Conservation (phyloP, 1,284 basidiomycete genomes). For the Butyriboletus appendiculatus region DNA sequence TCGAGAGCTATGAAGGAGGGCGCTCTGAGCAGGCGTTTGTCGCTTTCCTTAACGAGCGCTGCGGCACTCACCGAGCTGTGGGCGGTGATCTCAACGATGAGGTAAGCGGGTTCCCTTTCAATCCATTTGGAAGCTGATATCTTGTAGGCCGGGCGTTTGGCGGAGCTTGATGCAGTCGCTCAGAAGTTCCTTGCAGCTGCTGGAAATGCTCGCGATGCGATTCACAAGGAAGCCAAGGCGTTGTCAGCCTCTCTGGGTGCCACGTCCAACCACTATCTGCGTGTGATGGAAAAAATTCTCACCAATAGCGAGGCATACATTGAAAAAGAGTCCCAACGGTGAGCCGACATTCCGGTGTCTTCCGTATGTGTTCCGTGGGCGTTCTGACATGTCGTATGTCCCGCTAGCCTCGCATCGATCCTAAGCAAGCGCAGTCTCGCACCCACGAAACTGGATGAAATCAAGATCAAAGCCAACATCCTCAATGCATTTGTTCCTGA, state of each 20-base stretch:
- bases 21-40: constrained; percentile 74
- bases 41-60: constrained; percentile 82
- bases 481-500: constrained; percentile 69
- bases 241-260: constrained; percentile 49
- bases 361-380: neutral
- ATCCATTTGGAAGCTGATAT: constrained; percentile 1
- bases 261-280: constrained; percentile 81
- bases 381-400: constrained; percentile 14
- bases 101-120: constrained; percentile 40
- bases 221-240: constrained; percentile 62
- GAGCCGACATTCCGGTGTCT: constrained; percentile 30
- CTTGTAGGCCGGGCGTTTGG: constrained; percentile 75
- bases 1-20: constrained; percentile 66
- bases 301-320: constrained; percentile 78
- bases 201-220: constrained; percentile 53
- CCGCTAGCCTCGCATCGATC: constrained; percentile 61
- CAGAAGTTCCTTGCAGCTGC: constrained; percentile 72
- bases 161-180: constrained; percentile 80
- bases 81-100: constrained; percentile 80
- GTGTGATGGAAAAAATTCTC: constrained; percentile 88
- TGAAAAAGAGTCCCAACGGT: constrained; percentile 87
- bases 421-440: constrained; percentile 76
- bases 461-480: constrained; percentile 91
- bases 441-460: constrained; percentile 86
- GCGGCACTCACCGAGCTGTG: constrained; percentile 81